These are phyloP conservation scores for Cetraspora pellucida DNA, from an alignment of 192 early-diverging fungal genomes.

Conservation along the genomic window DNA sequence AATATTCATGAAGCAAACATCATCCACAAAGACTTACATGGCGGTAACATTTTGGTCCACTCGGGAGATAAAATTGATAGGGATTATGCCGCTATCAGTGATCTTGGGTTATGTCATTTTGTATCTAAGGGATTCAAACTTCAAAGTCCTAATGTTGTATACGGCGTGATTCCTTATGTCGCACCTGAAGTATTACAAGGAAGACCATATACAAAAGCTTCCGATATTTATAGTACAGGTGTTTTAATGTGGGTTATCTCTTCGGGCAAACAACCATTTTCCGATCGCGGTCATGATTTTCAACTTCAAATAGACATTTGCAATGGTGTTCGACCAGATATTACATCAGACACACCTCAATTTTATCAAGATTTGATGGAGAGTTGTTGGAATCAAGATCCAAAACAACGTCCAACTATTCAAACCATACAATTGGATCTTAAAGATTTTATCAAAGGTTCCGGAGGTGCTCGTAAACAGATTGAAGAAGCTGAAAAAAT, in stretches of 20 bases:
- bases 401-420: constrained; percentile 28
- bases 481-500: neutral
- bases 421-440: neutral
- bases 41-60: constrained; percentile 1
- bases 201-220: neutral
- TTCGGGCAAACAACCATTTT: constrained; percentile 42
- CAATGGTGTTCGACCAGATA: constrained; percentile 40
- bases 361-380: constrained; percentile 40
- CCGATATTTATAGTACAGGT: constrained; percentile 46
- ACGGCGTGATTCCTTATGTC: constrained; percentile 42
- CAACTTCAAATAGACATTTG: constrained; percentile 36
- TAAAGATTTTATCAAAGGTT: neutral
- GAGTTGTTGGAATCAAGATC: constrained; percentile 45
- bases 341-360: constrained; percentile 40
- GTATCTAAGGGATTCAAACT: neutral
- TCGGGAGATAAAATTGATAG: neutral
- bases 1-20: neutral
- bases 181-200: constrained; percentile 40
- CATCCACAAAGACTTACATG: constrained; percentile 9
- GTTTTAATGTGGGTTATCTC: constrained; percentile 50
- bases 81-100: neutral
- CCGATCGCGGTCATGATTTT: constrained; percentile 33
- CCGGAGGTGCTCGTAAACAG: neutral
- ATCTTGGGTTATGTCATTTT: neutral
- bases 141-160: neutral